These are phyloP conservation scores for Trametes coccinea DNA, from an alignment of 768 basidiomycete genomes.

Conservation along the genomic window DNA sequence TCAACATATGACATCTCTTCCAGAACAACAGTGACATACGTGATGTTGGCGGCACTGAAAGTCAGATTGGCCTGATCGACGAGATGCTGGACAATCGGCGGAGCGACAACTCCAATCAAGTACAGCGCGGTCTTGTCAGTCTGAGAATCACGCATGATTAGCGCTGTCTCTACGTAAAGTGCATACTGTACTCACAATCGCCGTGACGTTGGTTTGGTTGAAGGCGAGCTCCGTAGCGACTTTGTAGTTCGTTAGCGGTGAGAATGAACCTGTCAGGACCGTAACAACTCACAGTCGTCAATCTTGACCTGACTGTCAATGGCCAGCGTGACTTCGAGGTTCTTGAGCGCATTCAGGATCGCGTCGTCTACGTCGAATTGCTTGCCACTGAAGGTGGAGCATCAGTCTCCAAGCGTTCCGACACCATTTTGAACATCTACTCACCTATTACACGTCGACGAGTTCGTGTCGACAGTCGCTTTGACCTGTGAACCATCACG, in stretches of 20 bases:
- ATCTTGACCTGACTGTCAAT: conserved; percentile 56
- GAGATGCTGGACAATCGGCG: conserved; percentile 62
- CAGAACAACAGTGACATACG: conserved; percentile 36
- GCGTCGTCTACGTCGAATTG: conserved; percentile 64
- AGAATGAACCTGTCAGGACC: not conserved
- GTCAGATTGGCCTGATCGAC: conserved; percentile 56
- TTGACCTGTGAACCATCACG: conserved; percentile 43
- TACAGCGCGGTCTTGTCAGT: conserved; percentile 64
- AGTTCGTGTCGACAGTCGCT: conserved; percentile 51
- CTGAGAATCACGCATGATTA: conserved; percentile 29
- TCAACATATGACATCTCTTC: conserved; percentile 2
- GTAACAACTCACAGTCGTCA: conserved; percentile 58
- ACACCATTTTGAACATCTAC: not conserved
- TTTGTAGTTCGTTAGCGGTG: conserved; percentile 28
- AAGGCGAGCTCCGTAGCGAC: conserved; percentile 59
- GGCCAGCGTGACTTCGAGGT: conserved; percentile 57
- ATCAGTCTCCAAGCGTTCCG: not conserved
- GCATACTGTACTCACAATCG: conserved; percentile 41
- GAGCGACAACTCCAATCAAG: conserved; percentile 71
- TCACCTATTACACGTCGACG: conserved; percentile 61
- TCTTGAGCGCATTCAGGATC: conserved; percentile 61
- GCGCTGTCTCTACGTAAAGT: not conserved
- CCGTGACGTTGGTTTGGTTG: conserved; percentile 55
- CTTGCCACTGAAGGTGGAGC: conserved; percentile 46
- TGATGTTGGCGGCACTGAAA: conserved; percentile 59